phyloP scores from a whole-genome alignment of 2,329 filamentous ascomycete genomes.

The Xenosphaeropsis pyriputrescens region DNA sequence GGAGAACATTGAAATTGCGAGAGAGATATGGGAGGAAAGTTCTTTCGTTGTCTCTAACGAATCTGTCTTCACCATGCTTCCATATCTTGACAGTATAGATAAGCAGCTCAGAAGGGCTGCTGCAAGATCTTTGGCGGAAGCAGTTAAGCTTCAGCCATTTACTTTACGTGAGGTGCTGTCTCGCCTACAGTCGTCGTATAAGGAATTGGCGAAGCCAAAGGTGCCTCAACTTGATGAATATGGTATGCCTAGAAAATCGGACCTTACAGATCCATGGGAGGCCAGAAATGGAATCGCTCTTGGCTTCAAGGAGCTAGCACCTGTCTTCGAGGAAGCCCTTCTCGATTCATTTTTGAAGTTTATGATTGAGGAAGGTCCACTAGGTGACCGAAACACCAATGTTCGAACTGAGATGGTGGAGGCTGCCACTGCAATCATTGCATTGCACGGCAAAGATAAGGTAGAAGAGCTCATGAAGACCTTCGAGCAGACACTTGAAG shows the following conservation, averaged over 20 bases:
- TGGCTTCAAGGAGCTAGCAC: conserved; percentile 70
- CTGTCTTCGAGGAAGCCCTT: conserved; percentile 50
- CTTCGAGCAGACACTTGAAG: conserved; percentile 79
- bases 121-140: conserved; percentile 66
- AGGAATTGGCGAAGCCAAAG: conserved; percentile 66
- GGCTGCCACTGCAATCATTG: conserved; percentile 69
- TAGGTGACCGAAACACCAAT: conserved; percentile 65
- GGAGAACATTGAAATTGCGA: conserved; percentile 72
- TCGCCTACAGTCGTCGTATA: conserved; percentile 56
- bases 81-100: conserved; percentile 70
- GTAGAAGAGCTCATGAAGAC: conserved; percentile 86
- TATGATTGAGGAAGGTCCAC: conserved; percentile 69
- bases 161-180: conserved; percentile 48
- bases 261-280: conserved; percentile 84
- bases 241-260: conserved; percentile 84
- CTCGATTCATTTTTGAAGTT: conserved; percentile 73
- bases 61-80: conserved; percentile 52
- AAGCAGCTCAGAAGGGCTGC: conserved; percentile 71
- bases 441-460: conserved; percentile 63
- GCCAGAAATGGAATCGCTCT: conserved; percentile 77
- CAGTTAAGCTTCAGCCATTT: conserved; percentile 43
- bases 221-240: conserved; percentile 80
- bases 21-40: conserved; percentile 92
- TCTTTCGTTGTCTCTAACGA: conserved; percentile 55
- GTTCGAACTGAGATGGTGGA: conserved; percentile 89